Evolutionary conservation across 352 stramenopile genomes (phyloP).

Genomic region (Globisporangium irregulare): DNA sequence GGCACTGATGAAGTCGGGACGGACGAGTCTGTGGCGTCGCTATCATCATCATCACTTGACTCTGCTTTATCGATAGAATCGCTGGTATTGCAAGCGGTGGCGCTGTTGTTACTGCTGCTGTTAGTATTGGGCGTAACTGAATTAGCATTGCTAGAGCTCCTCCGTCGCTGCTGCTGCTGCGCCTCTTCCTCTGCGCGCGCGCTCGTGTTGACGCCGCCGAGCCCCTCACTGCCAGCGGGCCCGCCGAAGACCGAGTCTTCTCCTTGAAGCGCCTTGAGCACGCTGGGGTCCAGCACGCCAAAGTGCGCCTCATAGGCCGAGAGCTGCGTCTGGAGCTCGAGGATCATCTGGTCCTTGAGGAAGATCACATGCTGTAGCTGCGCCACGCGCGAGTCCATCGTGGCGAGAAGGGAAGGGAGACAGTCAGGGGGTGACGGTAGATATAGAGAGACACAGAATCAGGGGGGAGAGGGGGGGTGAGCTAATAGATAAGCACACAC

Average conservation of each 20-base stretch:
- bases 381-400: slow-evolving; percentile 50
- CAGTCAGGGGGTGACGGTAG: neutral
- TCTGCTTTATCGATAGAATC: neutral
- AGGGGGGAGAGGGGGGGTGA: neutral
- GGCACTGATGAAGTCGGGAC: neutral
- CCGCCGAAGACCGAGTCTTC: slow-evolving; percentile 13
- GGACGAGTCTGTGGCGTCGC: neutral
- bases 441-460: neutral
- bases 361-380: slow-evolving; percentile 81
- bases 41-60: neutral
- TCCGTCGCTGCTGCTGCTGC: slow-evolving; percentile 5
- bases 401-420: neutral
- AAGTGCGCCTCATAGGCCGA: slow-evolving; percentile 54
- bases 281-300: slow-evolving; percentile 37
- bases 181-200: slow-evolving; percentile 13
- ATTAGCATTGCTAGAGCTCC: neutral
- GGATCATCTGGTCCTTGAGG: slow-evolving; percentile 84
- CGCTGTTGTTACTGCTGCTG: neutral
- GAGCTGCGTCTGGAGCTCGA: slow-evolving; percentile 69
- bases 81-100: neutral
- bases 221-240: neutral
- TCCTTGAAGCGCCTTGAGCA: slow-evolving; percentile 28
- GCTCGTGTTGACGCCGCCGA: slow-evolving; percentile 21
- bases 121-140: neutral
- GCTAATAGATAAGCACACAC: neutral